These are phyloP conservation scores for Talaromyces piceae DNA, from an alignment of 2,329 filamentous ascomycete genomes.

Conservation along the genomic window DNA sequence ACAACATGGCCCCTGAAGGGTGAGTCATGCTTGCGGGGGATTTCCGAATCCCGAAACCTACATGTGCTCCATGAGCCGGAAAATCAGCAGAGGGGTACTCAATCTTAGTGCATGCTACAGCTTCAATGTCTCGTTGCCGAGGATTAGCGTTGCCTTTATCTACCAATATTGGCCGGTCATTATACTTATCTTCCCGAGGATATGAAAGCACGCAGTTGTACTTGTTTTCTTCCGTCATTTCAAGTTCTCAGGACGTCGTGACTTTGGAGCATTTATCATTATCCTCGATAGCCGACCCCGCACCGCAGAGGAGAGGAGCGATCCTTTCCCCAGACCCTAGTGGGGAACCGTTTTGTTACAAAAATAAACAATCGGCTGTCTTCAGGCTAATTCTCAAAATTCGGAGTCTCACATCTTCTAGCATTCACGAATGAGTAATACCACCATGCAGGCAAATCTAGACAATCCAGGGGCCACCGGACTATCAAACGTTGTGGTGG, in stretches of 20 bases:
- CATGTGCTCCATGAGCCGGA: neutral
- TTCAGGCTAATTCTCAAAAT: neutral
- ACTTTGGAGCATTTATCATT: too few species aligned
- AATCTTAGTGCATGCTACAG: neutral
- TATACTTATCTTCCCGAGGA: too few species aligned
- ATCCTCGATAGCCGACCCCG: neutral
- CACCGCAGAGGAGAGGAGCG: neutral
- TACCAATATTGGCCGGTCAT: neutral
- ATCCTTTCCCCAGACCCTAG: neutral
- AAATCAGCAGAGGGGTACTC: neutral
- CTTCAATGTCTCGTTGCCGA: neutral
- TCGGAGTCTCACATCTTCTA: neutral
- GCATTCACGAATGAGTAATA: neutral
- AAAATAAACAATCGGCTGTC: neutral
- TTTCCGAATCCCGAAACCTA: neutral
- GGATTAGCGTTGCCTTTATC: neutral
- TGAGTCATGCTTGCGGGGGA: neutral
- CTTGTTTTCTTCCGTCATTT: too few species aligned
- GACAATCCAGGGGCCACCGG: neutral
- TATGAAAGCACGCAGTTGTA: too few species aligned
- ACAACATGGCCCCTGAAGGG: neutral
- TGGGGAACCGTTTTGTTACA: neutral
- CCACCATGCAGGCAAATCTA: neutral
- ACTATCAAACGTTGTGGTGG: slow-evolving; percentile 16
- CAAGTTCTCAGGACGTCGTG: too few species aligned